Percentiles rank a stretch among this genome's conserved stretches.
phyloP scores from a whole-genome alignment of 768 basidiomycete genomes.

The Epithele typhae region DNA sequence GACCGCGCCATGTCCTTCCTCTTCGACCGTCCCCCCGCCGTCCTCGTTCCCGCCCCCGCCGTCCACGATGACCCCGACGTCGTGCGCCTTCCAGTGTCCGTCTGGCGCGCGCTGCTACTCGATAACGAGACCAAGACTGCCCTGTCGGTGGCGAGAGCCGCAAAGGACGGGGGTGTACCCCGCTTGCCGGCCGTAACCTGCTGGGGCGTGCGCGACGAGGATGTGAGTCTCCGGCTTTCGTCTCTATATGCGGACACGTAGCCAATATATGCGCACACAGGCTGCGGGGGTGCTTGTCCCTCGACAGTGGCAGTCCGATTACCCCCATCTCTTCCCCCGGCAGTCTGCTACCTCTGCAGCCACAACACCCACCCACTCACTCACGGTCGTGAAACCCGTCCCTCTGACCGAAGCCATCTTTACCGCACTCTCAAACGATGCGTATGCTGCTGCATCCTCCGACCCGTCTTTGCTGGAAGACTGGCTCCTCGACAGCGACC shows the following conservation, averaged over 20 bases:
- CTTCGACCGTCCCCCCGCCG: slow-evolving; percentile 16
- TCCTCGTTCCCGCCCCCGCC: slow-evolving; percentile 1
- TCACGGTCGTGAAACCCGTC: slow-evolving; percentile 15
- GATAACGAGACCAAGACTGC: slow-evolving; percentile 3
- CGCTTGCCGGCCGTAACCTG: slow-evolving; percentile 19
- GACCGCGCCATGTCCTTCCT: slow-evolving; percentile 15
- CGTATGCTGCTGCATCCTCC: slow-evolving; percentile 17
- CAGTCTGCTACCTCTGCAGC: background rate
- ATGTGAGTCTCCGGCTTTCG: slow-evolving; percentile 29
- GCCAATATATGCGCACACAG: slow-evolving; percentile 1
- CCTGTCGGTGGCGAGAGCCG: slow-evolving; percentile 12
- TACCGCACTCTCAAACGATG: slow-evolving; percentile 19
- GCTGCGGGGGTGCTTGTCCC: slow-evolving; percentile 9
- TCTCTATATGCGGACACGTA: slow-evolving; percentile 15
- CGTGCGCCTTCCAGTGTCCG: slow-evolving; percentile 7
- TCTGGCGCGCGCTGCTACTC: slow-evolving; percentile 10
- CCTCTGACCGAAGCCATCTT: slow-evolving; percentile 21
- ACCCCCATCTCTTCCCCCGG: slow-evolving; percentile 8
- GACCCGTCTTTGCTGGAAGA: slow-evolving; percentile 18
- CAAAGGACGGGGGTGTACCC: background rate
- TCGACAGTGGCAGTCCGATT: slow-evolving; percentile 12
- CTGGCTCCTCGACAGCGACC: slow-evolving; percentile 17
- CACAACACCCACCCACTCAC: slow-evolving; percentile 8
- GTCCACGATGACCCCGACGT: slow-evolving; percentile 9
- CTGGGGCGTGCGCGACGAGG: slow-evolving; percentile 32